A percentile compares a stretch with the other conserved stretches of the same genome.
These are phyloP conservation scores for Hirsutella minnesotensis DNA, from an alignment of 2,329 filamentous ascomycete genomes.

Conservation along the genomic window DNA sequence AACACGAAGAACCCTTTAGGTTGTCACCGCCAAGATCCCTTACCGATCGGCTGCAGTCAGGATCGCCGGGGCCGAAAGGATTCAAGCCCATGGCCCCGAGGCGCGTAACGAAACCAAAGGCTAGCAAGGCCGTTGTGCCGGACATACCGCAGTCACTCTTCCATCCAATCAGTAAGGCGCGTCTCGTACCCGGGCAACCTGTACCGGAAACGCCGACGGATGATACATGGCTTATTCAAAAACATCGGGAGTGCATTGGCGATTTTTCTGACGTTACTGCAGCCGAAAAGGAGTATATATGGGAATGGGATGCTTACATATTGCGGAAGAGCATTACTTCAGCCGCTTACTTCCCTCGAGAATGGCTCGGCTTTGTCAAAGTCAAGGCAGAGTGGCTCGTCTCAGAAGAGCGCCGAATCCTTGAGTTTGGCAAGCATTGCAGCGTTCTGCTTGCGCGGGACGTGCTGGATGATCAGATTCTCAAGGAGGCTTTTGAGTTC, in stretches of 20 bases:
- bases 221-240: slow-evolving; percentile 44
- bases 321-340: slow-evolving; percentile 38
- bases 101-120: slow-evolving; percentile 9
- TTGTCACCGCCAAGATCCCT: slow-evolving; percentile 11
- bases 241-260: slow-evolving; percentile 43
- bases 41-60: slow-evolving; percentile 12
- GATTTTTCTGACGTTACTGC: slow-evolving; percentile 44
- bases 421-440: slow-evolving; percentile 44
- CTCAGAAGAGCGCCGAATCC: slow-evolving; percentile 31
- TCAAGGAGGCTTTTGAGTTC: slow-evolving; percentile 28
- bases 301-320: slow-evolving; percentile 46
- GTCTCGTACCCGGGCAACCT: slow-evolving; percentile 34
- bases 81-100: slow-evolving; percentile 5
- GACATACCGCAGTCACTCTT: slow-evolving; percentile 40
- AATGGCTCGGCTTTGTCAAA: slow-evolving; percentile 39
- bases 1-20: slow-evolving; percentile 14
- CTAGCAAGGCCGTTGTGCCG: slow-evolving; percentile 29
- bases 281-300: slow-evolving; percentile 45
- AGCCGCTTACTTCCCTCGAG: slow-evolving; percentile 36
- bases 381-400: slow-evolving; percentile 42
- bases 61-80: slow-evolving; percentile 10
- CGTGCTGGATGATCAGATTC: slow-evolving; percentile 30
- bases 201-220: slow-evolving; percentile 33
- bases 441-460: slow-evolving; percentile 37
- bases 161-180: slow-evolving; percentile 43